Percentiles rank a stretch among this genome's conserved stretches.
Evolutionary conservation across 345 rosid species (phyloP).

Genomic region (Combretum micranthum): DNA sequence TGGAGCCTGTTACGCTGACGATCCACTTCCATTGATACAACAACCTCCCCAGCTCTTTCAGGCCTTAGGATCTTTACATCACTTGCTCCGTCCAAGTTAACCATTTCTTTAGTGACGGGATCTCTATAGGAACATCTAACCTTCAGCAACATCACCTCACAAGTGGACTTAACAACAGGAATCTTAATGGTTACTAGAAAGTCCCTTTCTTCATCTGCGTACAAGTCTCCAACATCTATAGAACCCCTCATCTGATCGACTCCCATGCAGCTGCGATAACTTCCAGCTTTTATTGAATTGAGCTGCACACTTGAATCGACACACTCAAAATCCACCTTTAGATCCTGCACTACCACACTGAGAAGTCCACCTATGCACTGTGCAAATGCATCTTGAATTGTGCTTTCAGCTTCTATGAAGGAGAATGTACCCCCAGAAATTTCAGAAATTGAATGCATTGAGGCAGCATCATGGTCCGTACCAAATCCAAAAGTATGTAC

Average conservation of each 20-base stretch:
- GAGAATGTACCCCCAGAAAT: slow-evolving; percentile 96
- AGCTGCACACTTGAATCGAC: slow-evolving; percentile 38
- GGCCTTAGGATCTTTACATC: slow-evolving; percentile 63
- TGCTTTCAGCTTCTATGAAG: slow-evolving; percentile 82
- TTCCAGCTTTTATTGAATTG: slow-evolving; percentile 74
- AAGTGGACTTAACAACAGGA: slow-evolving; percentile 41
- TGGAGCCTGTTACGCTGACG: slow-evolving; percentile 76
- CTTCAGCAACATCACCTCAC: slow-evolving; percentile 53
- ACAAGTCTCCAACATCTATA: slow-evolving; percentile 78
- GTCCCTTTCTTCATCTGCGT: slow-evolving; percentile 95
- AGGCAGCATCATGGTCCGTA: slow-evolving; percentile 79
- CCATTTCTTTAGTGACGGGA: slow-evolving; percentile 56
- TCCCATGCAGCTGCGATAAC: slow-evolving; percentile 38
- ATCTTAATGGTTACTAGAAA: slow-evolving; percentile 69
- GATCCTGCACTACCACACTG: slow-evolving; percentile 84
- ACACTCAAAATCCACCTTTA: slow-evolving; percentile 52
- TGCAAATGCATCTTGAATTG: slow-evolving; percentile 97
- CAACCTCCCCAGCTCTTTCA: slow-evolving; percentile 26
- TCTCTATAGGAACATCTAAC: slow-evolving; percentile 58
- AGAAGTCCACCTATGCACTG: slow-evolving; percentile 97
- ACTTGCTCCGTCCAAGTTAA: slow-evolving; percentile 25
- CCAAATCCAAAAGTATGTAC: slow-evolving; percentile 97
- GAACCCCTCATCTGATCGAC: slow-evolving; percentile 42
- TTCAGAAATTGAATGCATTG: slow-evolving; percentile 87
- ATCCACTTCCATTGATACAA: slow-evolving; percentile 79